These are phyloP conservation scores for Codiaeum variegatum DNA, from an alignment of 441 rosid species.

Conservation along the genomic window DNA sequence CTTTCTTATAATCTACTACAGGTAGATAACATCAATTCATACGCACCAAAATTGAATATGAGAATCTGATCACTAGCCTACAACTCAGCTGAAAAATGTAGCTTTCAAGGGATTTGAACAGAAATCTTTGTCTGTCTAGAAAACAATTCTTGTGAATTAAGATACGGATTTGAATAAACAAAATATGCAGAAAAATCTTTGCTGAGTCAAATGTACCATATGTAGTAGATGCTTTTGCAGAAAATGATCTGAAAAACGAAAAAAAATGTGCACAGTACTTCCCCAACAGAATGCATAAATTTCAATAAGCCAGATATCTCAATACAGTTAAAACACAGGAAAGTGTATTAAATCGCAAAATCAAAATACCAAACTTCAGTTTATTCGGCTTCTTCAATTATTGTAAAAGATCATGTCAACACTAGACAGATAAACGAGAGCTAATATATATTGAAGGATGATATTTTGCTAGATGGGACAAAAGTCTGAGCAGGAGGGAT, in stretches of 20 bases:
- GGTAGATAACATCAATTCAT: too few relatives aligned
- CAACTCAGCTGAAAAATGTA: constrained; percentile 30
- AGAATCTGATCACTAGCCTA: constrained; percentile 35
- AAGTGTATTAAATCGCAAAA: too few relatives aligned
- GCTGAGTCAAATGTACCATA: background rate
- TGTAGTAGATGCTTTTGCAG: constrained; percentile 15
- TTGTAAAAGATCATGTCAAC: too few relatives aligned
- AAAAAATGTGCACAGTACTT: background rate
- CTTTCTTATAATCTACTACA: too few relatives aligned
- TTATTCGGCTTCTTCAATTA: too few relatives aligned
- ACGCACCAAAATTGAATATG: constrained; percentile 31
- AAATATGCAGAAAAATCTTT: constrained; percentile 21
- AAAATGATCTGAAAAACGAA: constrained; percentile 7
- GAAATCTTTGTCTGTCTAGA: constrained; percentile 24
- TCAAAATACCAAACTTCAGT: too few relatives aligned
- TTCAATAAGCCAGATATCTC: too few relatives aligned
- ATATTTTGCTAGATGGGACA: too few relatives aligned
- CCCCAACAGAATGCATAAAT: background rate
- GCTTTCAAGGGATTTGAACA: constrained; percentile 36
- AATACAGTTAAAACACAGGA: too few relatives aligned
- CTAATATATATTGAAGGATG: too few relatives aligned
- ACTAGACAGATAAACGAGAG: too few relatives aligned
- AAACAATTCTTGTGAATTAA: constrained; percentile 26
- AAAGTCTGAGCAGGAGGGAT: too few relatives aligned
- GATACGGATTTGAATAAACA: constrained; percentile 18